These are phyloP conservation scores for Cryomyces minteri DNA, from an alignment of 495 filamentous ascomycete genomes.

Conservation along the genomic window DNA sequence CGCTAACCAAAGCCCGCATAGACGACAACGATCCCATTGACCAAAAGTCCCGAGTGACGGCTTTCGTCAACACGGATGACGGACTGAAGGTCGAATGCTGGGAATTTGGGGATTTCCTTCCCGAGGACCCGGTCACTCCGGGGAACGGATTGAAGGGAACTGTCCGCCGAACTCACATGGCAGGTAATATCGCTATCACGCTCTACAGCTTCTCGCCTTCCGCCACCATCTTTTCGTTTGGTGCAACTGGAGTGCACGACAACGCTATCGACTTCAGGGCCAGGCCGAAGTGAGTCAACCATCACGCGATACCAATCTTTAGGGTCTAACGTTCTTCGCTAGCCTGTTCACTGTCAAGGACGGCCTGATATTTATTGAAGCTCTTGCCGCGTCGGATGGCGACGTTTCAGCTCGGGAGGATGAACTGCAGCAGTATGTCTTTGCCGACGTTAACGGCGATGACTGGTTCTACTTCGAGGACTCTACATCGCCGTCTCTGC, in stretches of 20 bases:
- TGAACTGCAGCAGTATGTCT: not conserved
- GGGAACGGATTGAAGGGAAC: not conserved
- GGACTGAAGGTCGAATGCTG: not conserved
- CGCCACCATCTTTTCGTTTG: too few relatives aligned
- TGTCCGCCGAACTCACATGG: not conserved
- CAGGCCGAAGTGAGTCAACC: too few relatives aligned
- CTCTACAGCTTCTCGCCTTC: too few relatives aligned
- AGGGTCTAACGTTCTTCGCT: too few relatives aligned
- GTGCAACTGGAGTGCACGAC: too few relatives aligned
- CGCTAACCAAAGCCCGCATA: not conserved
- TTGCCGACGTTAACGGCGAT: not conserved
- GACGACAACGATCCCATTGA: not conserved
- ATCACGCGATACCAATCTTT: too few relatives aligned
- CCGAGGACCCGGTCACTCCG: too few relatives aligned
- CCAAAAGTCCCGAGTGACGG: not conserved
- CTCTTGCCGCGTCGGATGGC: not conserved
- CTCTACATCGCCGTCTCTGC: not conserved
- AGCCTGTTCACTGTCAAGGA: not conserved
- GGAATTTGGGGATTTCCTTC: not conserved
- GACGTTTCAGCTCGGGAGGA: not conserved
- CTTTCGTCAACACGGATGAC: not conserved
- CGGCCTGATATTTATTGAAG: not conserved
- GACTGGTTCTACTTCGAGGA: not conserved
- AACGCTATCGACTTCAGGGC: too few relatives aligned
- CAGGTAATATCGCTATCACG: too few relatives aligned